These are phyloP conservation scores for Talaromyces funiculosus DNA, from an alignment of 2,329 filamentous ascomycete species.

Conservation along the genomic window DNA sequence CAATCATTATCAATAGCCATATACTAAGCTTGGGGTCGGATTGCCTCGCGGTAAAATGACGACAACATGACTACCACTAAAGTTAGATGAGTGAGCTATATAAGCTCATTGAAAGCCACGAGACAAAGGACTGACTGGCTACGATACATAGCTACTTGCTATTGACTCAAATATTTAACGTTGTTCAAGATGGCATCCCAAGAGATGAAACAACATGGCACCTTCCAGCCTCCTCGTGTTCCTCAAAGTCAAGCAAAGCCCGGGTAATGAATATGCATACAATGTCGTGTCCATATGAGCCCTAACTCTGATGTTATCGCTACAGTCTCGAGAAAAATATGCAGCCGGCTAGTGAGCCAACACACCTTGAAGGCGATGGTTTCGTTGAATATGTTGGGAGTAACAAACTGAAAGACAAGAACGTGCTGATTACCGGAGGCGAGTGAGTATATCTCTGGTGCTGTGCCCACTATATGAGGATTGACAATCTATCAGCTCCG, in stretches of 20 bases:
- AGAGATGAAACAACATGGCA: constrained; percentile 20
- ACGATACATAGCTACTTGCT: not conserved
- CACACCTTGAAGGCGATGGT: constrained; percentile 25
- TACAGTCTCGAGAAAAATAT: constrained; percentile 21
- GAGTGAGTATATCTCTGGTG: constrained; percentile 38
- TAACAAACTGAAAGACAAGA: constrained; percentile 47
- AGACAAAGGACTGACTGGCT: too few relatives aligned
- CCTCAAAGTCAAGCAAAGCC: constrained; percentile 25
- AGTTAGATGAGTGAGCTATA: not conserved
- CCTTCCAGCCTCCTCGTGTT: constrained; percentile 20
- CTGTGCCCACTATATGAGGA: not conserved
- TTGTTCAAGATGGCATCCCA: constrained; percentile 19
- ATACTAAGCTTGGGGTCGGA: not conserved
- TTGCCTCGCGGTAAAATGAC: constrained; percentile 21
- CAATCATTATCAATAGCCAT: not conserved
- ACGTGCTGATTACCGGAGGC: constrained; percentile 52
- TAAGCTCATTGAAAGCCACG: not conserved
- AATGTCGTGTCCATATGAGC: not conserved
- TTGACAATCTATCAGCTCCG: constrained; percentile 36
- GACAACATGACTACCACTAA: constrained; percentile 19
- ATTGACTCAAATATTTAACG: not conserved
- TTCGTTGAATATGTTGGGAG: constrained; percentile 41
- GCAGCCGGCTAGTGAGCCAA: constrained; percentile 29
- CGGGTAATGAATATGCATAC: constrained; percentile 18
- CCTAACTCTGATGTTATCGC: not conserved